These are phyloP conservation scores for Geotrichum bryndzae DNA, from an alignment of 1,139 yeast genomes.

Conservation along the genomic window DNA sequence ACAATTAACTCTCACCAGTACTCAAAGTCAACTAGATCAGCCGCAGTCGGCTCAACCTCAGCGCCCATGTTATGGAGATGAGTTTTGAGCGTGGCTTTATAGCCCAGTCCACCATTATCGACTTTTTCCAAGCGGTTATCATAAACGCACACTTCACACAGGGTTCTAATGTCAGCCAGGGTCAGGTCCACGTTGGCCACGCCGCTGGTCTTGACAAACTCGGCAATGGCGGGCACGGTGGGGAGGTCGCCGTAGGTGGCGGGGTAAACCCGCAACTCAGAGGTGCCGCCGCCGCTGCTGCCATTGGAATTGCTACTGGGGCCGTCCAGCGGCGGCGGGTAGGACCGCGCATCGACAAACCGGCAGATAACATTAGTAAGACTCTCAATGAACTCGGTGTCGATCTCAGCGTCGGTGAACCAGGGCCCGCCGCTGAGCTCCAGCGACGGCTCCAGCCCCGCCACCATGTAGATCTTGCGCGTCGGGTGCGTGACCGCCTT, in stretches of 20 bases:
- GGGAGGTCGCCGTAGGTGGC: slow-evolving; percentile 59
- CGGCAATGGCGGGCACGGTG: slow-evolving; percentile 61
- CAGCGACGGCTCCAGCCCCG: slow-evolving; percentile 84
- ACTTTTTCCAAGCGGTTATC: slow-evolving; percentile 78
- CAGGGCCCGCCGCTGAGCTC: slow-evolving; percentile 99
- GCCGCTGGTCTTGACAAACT: slow-evolving; percentile 62
- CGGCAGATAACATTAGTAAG: slow-evolving; percentile 83
- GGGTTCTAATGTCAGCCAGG: slow-evolving; percentile 62
- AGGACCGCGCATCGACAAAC: slow-evolving; percentile 67
- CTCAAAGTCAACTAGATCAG: slow-evolving; percentile 6
- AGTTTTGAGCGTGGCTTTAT: slow-evolving; percentile 46
- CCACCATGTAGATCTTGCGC: slow-evolving; percentile 90
- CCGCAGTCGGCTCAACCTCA: slow-evolving; percentile 39
- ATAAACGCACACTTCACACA: slow-evolving; percentile 80
- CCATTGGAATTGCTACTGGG: background rate
- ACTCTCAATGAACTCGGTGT: slow-evolving; percentile 85
- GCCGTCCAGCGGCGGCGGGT: slow-evolving; percentile 40
- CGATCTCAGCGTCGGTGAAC: slow-evolving; percentile 95
- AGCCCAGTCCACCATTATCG: slow-evolving; percentile 38
- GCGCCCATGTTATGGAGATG: slow-evolving; percentile 23
- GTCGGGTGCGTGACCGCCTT: slow-evolving; percentile 95
- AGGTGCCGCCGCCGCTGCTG: background rate
- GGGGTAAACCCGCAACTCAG: slow-evolving; percentile 40
- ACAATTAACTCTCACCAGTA: background rate
- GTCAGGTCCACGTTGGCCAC: slow-evolving; percentile 79